phyloP scores from a whole-genome alignment of 73 alveolate genomes.

The Paramecium biaurelia region DNA sequence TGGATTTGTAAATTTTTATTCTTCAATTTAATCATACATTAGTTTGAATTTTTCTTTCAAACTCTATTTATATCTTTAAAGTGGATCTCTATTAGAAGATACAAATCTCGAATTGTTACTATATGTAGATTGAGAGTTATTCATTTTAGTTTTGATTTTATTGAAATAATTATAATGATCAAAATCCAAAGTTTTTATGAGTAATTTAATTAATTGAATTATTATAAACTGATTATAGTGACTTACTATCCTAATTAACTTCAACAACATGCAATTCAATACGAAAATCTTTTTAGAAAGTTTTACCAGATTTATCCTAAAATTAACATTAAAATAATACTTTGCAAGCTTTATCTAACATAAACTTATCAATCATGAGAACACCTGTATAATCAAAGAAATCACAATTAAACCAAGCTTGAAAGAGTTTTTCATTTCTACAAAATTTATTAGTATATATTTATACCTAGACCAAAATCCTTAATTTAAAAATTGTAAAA shows the following conservation, averaged over 20 bases:
- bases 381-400: constrained; percentile 80
- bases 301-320: constrained; percentile 55
- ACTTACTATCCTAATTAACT: not conserved
- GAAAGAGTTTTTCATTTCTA: constrained; percentile 71
- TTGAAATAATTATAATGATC: not conserved
- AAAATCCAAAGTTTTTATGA: constrained; percentile 28
- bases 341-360: constrained; percentile 85
- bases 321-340: not conserved
- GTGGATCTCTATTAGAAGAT: constrained; percentile 1
- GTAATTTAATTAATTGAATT: not conserved
- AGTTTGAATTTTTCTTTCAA: not conserved
- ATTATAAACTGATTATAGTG: not conserved
- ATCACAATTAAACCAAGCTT: constrained; percentile 89
- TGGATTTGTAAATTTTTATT: not conserved
- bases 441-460: not conserved
- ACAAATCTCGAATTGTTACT: not conserved
- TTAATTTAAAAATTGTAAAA: constrained; percentile 72
- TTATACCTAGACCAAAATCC: not conserved
- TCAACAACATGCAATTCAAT: constrained; percentile 48
- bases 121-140: not conserved
- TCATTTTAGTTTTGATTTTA: not conserved
- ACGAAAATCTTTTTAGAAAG: constrained; percentile 12
- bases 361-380: constrained; percentile 70
- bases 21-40: not conserved
- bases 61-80: not conserved